Evolutionary conservation across 1,284 basidiomycete genomes (phyloP).

Genomic region (Rugosomyces carneus): DNA sequence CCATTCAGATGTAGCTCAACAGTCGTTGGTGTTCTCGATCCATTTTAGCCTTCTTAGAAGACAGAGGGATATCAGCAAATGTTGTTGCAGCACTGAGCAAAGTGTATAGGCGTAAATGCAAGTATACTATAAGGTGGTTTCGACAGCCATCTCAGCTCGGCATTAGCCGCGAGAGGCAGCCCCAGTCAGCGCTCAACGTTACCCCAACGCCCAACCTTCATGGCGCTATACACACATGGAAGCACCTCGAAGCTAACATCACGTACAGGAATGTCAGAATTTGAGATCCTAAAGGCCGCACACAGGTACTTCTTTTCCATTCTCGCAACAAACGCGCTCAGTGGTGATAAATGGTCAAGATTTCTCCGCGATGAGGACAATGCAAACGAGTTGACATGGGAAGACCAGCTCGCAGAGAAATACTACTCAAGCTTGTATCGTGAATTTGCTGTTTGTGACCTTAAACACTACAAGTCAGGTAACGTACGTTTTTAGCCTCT

Average conservation of each 20-base stretch:
- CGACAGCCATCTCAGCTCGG: too few species aligned
- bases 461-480: conserved; percentile 93
- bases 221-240: conserved; percentile 18
- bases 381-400: conserved; percentile 51
- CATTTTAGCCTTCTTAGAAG: too few species aligned
- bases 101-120: too few species aligned
- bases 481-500: conserved; percentile 42
- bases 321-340: neutral
- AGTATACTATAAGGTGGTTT: too few species aligned
- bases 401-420: conserved; percentile 77
- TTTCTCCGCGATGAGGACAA: conserved; percentile 73
- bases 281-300: conserved; percentile 58
- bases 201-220: neutral
- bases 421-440: conserved; percentile 85
- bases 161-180: too few species aligned
- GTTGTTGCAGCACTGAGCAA: too few species aligned
- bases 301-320: conserved; percentile 40
- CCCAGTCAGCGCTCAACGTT: too few species aligned
- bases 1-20: too few species aligned
- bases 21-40: too few species aligned
- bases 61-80: too few species aligned
- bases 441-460: conserved; percentile 87
- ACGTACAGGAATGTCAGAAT: conserved; percentile 41
- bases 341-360: conserved; percentile 32
- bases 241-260: conserved; percentile 19